Evolutionary conservation across 495 filamentous ascomycete species (phyloP), one percentile per base, ranked within the genome.

Genomic region (Lasiosphaeria ovina): DNA sequence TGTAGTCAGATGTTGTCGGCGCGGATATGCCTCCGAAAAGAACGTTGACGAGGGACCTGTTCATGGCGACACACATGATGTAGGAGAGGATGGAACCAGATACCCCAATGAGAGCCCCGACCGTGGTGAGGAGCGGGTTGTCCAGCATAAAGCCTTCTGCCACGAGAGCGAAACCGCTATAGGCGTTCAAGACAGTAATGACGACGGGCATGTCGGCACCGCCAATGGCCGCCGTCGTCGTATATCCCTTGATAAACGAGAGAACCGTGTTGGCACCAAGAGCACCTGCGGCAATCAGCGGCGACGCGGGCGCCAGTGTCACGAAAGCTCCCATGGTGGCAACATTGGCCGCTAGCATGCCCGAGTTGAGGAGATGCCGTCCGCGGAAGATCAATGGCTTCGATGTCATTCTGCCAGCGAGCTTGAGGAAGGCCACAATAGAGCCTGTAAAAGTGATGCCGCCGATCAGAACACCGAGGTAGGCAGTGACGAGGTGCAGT

Each of bases 151-250:
- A 82, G 11, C 90, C 90, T 70, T 93, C 90, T 0, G 90, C 89
- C 1, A 93, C 88, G 36, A 93, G 76, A 0, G 90, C 90, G 59
- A 93, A 93, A 8, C 90, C 90, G 48, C 88, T 91, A 66, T 92
- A 93, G 3, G 90, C 90, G 67, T 93, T 93, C 12, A 93, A 76
- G 6, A 92, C 89, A 0, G 89, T 93, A 60, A 93, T 92, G 17
- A 92, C 90, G 16, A 93, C 90, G 14, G 89, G 89, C 89, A 91
- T 91, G 66, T 92, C 89, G 4, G 89, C 90, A n/a, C 89, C 90
- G 10, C 90, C 90, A 69, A 93, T 92, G 9, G 88, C 89, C 36
- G 90, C 78, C 0, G 90, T 93, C 3, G 90, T 92, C 10, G 90
- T 93, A 64, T 81, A 92, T 4, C 90, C 90, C 67, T 93, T 91